Conservation (phyloP, 2,329 filamentous ascomycete genomes). For the Aspergillus pseudonomiae region DNA sequence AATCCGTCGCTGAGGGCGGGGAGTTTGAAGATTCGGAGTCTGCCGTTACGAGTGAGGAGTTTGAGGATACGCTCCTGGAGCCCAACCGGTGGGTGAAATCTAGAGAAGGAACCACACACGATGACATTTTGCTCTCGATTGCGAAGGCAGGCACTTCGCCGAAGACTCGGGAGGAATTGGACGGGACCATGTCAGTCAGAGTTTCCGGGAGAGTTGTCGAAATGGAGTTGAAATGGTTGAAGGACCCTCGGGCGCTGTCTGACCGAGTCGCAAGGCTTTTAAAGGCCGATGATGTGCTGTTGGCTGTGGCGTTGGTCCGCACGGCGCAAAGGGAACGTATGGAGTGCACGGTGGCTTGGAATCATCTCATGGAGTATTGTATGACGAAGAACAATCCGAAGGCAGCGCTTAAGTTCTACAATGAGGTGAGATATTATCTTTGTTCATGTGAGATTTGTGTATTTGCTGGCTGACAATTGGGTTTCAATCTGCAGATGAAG, state of each 20-base stretch:
- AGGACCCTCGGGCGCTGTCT: conserved; percentile 74
- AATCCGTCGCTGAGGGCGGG: background rate
- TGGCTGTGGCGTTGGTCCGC: conserved; percentile 70
- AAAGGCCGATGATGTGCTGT: conserved; percentile 60
- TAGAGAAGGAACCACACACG: background rate
- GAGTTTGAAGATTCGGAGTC: background rate
- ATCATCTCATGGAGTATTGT: conserved; percentile 75
- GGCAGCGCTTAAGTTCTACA: conserved; percentile 78
- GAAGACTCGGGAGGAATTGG: background rate
- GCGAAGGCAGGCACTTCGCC: conserved; percentile 16
- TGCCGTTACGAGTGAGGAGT: background rate
- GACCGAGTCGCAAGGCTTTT: conserved; percentile 67
- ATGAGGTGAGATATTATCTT: conserved; percentile 64
- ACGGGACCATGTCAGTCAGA: background rate
- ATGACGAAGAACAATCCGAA: conserved; percentile 64
- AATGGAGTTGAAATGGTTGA: conserved; percentile 64
- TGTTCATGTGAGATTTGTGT: background rate
- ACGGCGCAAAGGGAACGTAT: conserved; percentile 65
- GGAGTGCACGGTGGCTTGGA: conserved; percentile 79
- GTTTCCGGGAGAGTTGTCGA: conserved; percentile 22
- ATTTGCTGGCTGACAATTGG: conserved; percentile 8
- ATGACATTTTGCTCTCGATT: conserved; percentile 17
- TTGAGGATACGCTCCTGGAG: background rate
- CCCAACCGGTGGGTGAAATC: background rate
- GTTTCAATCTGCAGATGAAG: conserved; percentile 73